Conservation (phyloP, 1,139 yeast species). For the Pichia sp. region DNA sequence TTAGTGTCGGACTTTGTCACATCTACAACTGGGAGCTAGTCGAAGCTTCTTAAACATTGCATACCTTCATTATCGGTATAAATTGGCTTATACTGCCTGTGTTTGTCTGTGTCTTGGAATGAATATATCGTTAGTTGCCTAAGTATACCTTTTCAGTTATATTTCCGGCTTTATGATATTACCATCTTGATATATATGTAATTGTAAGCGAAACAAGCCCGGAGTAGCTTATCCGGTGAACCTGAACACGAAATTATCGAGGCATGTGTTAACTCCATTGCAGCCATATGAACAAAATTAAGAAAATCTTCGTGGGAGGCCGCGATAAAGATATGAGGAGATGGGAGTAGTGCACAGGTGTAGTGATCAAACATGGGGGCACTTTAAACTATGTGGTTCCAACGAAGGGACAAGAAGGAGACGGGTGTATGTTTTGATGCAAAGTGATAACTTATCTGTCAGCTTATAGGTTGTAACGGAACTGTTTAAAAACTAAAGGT, state of each 20-base stretch:
- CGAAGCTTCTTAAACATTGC: not conserved
- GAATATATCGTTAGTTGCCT: no score
- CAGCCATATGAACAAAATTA: not conserved
- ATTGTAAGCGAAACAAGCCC: not conserved
- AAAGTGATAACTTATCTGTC: no score
- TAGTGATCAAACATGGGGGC: not conserved
- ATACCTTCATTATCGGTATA: not conserved
- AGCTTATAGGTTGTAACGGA: no score
- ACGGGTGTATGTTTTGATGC: no score
- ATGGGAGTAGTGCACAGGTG: not conserved
- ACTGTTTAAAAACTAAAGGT: not conserved
- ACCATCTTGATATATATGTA: no score
- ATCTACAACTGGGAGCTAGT: not conserved
- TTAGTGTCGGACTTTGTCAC: not conserved
- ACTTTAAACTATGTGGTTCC: no score
- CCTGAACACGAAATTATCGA: not conserved
- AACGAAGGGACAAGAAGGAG: no score
- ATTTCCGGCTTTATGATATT: not conserved
- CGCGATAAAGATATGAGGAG: constrained; percentile 1
- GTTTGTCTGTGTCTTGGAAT: not conserved
- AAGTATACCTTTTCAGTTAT: no score
- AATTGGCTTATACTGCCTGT: not conserved
- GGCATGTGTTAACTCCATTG: not conserved
- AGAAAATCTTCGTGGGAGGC: not conserved
- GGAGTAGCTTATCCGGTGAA: not conserved